Evolutionary conservation across 1,139 yeast species (phyloP).

Genomic region (Yamadazyma epiphylla): DNA sequence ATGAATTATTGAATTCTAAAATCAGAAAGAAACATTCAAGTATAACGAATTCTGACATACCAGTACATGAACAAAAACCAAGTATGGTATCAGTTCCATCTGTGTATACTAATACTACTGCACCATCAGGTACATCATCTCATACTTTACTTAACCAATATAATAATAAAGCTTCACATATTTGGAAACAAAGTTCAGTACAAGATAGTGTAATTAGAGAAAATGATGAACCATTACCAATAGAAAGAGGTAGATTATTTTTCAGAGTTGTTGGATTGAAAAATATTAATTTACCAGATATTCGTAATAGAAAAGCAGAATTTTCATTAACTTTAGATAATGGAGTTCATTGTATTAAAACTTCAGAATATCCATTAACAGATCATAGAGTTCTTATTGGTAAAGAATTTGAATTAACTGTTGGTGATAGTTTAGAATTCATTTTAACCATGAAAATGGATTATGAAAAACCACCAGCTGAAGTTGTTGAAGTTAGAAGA

Average conservation of each 20-base stretch:
- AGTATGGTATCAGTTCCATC: conserved; percentile 31
- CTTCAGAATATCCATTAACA: conserved; percentile 55
- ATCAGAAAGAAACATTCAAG: conserved; percentile 20
- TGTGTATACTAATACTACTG: conserved; percentile 14
- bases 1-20: conserved; percentile 22
- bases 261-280: conserved; percentile 59
- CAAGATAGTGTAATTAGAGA: conserved; percentile 15
- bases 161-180: conserved; percentile 1
- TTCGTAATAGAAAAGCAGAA: conserved; percentile 53
- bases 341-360: conserved; percentile 81
- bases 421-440: conserved; percentile 61
- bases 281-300: conserved; percentile 55
- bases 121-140: conserved; percentile 16
- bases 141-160: conserved; percentile 11
- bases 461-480: conserved; percentile 53
- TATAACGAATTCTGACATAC: conserved; percentile 3
- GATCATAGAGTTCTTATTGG: conserved; percentile 43
- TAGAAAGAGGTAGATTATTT: conserved; percentile 75
- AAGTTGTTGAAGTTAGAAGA: conserved; percentile 57
- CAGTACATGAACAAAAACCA: conserved; percentile 12
- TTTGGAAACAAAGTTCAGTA: conserved; percentile 14
- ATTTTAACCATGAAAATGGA: conserved; percentile 69
- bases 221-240: conserved; percentile 11
- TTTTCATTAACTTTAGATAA: conserved; percentile 79
- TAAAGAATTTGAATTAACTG: conserved; percentile 84